Conservation (phyloP, 1,284 basidiomycete genomes). For the Ustilago loliicola region DNA sequence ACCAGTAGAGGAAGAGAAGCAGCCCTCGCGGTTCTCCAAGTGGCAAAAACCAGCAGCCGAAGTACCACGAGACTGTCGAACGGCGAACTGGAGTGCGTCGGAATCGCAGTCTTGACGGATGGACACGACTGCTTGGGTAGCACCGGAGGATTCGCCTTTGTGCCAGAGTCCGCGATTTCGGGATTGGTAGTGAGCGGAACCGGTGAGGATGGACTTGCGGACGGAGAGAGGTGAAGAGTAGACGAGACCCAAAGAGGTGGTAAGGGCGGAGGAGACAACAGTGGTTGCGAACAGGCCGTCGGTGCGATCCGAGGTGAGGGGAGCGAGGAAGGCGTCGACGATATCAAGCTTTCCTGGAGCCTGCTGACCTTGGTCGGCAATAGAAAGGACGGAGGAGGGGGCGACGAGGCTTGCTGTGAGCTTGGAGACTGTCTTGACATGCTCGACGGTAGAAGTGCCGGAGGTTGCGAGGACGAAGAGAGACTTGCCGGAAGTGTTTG, state of each 20-base stretch:
- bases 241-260: constrained; percentile 85
- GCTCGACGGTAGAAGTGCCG: constrained; percentile 36
- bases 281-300: constrained; percentile 95
- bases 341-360: constrained; percentile 58
- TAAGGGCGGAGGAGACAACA: constrained; percentile 76
- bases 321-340: constrained; percentile 71
- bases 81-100: constrained; percentile 91
- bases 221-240: constrained; percentile 95
- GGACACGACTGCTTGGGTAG: constrained; percentile 87
- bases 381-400: constrained; percentile 52
- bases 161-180: constrained; percentile 92
- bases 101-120: constrained; percentile 92
- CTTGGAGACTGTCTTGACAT: constrained; percentile 45
- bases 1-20: constrained; percentile 83
- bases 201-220: constrained; percentile 86
- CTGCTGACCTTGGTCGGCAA: constrained; percentile 29
- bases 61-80: constrained; percentile 83
- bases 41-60: constrained; percentile 83
- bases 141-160: constrained; percentile 95
- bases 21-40: constrained; percentile 77
- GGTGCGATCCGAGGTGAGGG: constrained; percentile 85
- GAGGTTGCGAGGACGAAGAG: constrained; percentile 58
- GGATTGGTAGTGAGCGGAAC: constrained; percentile 95
- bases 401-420: constrained; percentile 58
- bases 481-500: constrained; percentile 60